Evolutionary conservation across 106 monocot species (phyloP).

Genomic region (Platanthera guangdongensis): DNA sequence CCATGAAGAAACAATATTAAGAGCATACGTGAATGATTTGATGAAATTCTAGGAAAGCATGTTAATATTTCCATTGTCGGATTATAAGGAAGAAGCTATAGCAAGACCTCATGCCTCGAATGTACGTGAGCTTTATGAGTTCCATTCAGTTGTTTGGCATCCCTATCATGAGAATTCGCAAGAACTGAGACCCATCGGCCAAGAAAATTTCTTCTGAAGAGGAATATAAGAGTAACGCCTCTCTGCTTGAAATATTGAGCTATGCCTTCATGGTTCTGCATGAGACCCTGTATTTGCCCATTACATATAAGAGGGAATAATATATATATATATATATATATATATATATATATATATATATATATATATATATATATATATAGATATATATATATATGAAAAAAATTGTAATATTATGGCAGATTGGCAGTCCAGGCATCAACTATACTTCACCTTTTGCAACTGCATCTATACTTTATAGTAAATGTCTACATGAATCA

Average conservation of each 20-base stretch:
- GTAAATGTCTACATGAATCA: not conserved
- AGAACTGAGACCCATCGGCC: conserved; percentile 38
- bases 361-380: not conserved
- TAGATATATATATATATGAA: not conserved
- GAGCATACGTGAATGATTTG: not conserved
- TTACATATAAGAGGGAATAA: not conserved
- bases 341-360: not conserved
- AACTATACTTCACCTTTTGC: not conserved
- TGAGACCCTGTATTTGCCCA: conserved; percentile 35
- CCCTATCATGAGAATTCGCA: conserved; percentile 47
- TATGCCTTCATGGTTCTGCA: conserved; percentile 40
- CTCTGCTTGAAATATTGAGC: conserved; percentile 47
- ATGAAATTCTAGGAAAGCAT: not conserved
- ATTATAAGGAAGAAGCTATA: not conserved
- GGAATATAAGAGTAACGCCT: conserved; percentile 51
- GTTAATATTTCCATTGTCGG: not conserved
- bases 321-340: not conserved
- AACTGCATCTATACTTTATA: not conserved
- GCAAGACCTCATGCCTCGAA: conserved; percentile 41
- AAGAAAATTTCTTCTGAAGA: conserved; percentile 27
- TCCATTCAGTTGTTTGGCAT: conserved; percentile 45
- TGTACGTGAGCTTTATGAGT: conserved; percentile 69
- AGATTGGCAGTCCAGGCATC: not conserved
- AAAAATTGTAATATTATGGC: not conserved
- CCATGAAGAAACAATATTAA: not conserved